A percentile compares a stretch with the other conserved stretches of the same genome.
These are phyloP conservation scores for Picea sitchensis DNA, from an alignment of 75 land plant genomes.

Conservation along the genomic window DNA sequence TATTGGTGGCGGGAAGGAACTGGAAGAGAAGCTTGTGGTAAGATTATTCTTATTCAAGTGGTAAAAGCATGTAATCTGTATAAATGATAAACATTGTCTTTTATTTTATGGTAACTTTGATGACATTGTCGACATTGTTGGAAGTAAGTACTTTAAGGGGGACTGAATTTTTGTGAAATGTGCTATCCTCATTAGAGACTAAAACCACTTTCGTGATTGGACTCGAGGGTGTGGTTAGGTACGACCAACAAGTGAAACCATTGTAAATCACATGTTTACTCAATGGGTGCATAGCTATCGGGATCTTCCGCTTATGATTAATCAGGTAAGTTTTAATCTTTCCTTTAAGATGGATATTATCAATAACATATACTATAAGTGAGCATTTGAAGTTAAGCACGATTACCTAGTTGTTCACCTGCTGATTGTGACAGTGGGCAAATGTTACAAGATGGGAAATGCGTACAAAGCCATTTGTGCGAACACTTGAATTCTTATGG, in stretches of 20 bases:
- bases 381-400: background rate
- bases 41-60: background rate
- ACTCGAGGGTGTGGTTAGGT: conserved; percentile 72
- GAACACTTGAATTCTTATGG: conserved; percentile 98
- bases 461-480: conserved; percentile 96
- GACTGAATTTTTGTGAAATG: conserved; percentile 2
- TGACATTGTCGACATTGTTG: background rate
- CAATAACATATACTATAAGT: background rate
- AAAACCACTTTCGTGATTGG: conserved; percentile 1
- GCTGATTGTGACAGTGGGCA: conserved; percentile 59
- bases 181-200: background rate
- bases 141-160: background rate
- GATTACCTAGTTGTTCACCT: background rate
- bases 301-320: conserved; percentile 93
- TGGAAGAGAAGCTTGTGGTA: conserved; percentile 98
- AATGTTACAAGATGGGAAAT: conserved; percentile 98
- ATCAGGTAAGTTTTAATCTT: conserved; percentile 55
- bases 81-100: background rate
- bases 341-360: background rate
- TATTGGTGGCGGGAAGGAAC: conserved; percentile 97
- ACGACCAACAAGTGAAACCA: conserved; percentile 99
- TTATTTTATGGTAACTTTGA: conserved; percentile 1
- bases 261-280: conserved; percentile 98
- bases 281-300: conserved; percentile 98
- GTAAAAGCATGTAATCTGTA: background rate